Evolutionary conservation across 371 early-diverging fungal species (phyloP), one percentile per base, ranked within the genome.

Genomic region (Mucor indicus): DNA sequence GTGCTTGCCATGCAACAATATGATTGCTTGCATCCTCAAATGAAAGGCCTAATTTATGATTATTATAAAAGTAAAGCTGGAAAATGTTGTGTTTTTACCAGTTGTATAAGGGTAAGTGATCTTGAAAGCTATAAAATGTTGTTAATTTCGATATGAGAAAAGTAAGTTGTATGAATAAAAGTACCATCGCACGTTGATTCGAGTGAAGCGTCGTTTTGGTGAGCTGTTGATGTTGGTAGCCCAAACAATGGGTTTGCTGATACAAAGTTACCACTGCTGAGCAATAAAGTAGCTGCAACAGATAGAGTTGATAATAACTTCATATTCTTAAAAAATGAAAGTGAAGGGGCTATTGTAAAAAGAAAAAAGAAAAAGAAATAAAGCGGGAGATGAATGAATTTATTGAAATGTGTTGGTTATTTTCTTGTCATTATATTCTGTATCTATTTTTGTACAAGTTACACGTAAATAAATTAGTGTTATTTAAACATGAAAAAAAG

Each of bases 171-270:
- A 29, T 17, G n/a, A 2, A 16, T 10, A 19, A 12, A 12, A 11
- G n/a, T 48, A 57, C 57, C 42, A 29, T 60, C 46, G 44, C 60
- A 60, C 7, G 21, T 41, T 16, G 39, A 13, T 11, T 54, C 41
- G 10, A 51, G 23, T 13, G 60, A 60, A 13, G 38, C 68, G 33
- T 62, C 61, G 37, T 64, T 67, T 32, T 8, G 15, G 30, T 67
- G 67, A 17, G 41, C 40, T 20, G 41, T 23, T 35, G 47, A 15
- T 25, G 43, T 27, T 39, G 56, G 57, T 38, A 44, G 30, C 23
- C 47, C 57, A 39, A 69, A 72, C 19, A 67, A 61, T n/a, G 73
- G 73, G 30, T 58, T 66, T 37, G 73, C 73, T 17, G 51, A 36
- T 29, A 69, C 73, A 50, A 72, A 69, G 2, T 46, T 63, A 45